Evolutionary conservation across 1,284 basidiomycete species (phyloP).

Genomic region (Cystobasidium slooffiae): DNA sequence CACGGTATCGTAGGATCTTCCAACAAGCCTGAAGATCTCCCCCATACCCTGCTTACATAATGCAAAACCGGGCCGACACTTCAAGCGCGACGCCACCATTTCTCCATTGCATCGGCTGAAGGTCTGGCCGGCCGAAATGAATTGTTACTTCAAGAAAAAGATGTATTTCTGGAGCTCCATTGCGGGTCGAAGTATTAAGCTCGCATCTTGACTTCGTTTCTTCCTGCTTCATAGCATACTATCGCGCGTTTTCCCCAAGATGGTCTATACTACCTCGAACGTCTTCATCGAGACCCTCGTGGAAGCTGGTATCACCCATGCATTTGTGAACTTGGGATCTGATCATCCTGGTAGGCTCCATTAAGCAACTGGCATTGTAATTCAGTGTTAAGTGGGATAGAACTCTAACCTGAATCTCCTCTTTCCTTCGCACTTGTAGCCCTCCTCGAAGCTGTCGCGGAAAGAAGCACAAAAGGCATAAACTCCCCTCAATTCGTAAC

Average conservation of each 20-base stretch:
- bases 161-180: not conserved
- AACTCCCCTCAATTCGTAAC: conserved; percentile 63
- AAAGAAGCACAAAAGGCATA: conserved; percentile 59
- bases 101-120: not conserved
- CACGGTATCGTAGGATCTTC: too few species aligned
- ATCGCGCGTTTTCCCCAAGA: not conserved
- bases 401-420: not conserved
- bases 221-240: conserved; percentile 3
- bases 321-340: conserved; percentile 75
- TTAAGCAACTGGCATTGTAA: not conserved
- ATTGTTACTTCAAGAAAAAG: too few species aligned
- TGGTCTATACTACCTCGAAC: conserved; percentile 50
- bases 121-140: too few species aligned
- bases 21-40: too few species aligned
- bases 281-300: conserved; percentile 60
- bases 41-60: not conserved
- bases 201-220: not conserved
- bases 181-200: not conserved
- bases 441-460: conserved; percentile 64
- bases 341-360: conserved; percentile 66
- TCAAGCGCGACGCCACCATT: not conserved
- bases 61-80: not conserved
- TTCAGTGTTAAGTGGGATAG: not conserved
- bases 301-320: conserved; percentile 68
- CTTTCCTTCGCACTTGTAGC: conserved; percentile 52